Evolutionary conservation across 331 rosid genomes (phyloP), one percentile per base, ranked within the genome.

Genomic region (Saraca asoca): DNA sequence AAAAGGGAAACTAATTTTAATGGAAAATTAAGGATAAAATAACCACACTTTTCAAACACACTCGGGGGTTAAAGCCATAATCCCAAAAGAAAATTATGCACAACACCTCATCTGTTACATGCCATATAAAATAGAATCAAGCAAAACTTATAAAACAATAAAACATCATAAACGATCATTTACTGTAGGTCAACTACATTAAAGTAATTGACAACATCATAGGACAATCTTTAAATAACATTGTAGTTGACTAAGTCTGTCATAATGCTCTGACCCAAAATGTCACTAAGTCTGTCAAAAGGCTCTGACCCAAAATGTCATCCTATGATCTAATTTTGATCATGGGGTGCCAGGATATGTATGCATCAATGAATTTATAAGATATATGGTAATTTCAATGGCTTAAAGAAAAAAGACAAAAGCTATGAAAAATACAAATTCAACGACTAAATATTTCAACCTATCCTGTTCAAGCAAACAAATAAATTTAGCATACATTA

Each of bases 181-280:
- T 41, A n/a, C 31, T 38, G 17, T 10, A 1, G 29, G 37, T 55
- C 17, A 35, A 73, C 45, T 46, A 39, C 19, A 65, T 16, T 14
- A 5, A 62, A 34, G 48, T 51, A 29, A 12, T 11, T 42, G 16
- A 61, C 53, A 67, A 18, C 5, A 11, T 29, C 7, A 3, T 2
- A n/a, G 12, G 38, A 46, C 46, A 51, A 52, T 34, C 5, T 35
- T 44, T 42, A 20, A 34, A 41, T 11, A 6, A 20, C 41, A 13
- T 42, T 18, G 53, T 6, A 11, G 46, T 50, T 7, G 34, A 61
- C 29, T 45, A 9, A 37, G 9, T 29, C 19, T 39, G 59, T 39
- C 14, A 13, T 35, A 68, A 44, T 63, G 50, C 42, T 35, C 62
- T 46, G 52, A 46, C 37, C 8, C 51, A 16, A 53, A 69, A 75